Percentiles rank a stretch among this genome's conserved stretches.
These are phyloP conservation scores for Corymbia calophylla DNA, from an alignment of 441 rosid species.

Conservation along the genomic window DNA sequence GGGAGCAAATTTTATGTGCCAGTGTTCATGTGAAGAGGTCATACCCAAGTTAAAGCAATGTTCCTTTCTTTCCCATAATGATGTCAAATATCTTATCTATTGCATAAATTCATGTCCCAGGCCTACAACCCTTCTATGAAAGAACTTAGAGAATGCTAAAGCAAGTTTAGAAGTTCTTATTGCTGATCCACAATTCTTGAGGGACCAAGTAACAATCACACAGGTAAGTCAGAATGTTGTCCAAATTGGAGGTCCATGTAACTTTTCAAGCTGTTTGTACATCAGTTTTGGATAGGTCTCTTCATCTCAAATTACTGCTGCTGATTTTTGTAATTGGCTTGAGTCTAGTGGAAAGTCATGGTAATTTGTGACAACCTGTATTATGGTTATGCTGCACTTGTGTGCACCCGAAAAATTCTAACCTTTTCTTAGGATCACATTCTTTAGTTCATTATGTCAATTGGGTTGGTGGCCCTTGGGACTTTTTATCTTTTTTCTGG, in stretches of 20 bases:
- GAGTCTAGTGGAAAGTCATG: not conserved
- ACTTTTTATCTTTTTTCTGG: not conserved
- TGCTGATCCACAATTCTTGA: constrained; percentile 81
- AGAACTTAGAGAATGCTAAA: constrained; percentile 87
- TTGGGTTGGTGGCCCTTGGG: not conserved
- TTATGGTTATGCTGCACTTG: not conserved
- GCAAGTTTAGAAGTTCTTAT: constrained; percentile 91
- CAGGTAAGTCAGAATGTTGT: constrained; percentile 35
- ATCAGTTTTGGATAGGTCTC: not conserved
- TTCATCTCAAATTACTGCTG: not conserved
- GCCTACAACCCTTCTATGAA: constrained; percentile 49
- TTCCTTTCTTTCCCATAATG: constrained; percentile 6
- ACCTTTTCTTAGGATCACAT: not conserved
- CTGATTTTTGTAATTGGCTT: not conserved
- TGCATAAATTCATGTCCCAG: constrained; percentile 13
- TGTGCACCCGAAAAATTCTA: not conserved
- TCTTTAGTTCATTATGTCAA: not conserved
- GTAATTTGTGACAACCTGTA: not conserved
- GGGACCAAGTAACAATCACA: constrained; percentile 94
- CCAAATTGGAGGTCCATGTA: not conserved
- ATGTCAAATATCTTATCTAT: not conserved
- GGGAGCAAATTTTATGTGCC: constrained; percentile 89
- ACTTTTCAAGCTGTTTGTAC: not conserved
- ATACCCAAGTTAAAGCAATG: constrained; percentile 1
- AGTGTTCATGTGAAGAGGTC: constrained; percentile 90